These are phyloP conservation scores for Escallonia rubra DNA, from an alignment of 129 eudicot species.

Conservation along the genomic window DNA sequence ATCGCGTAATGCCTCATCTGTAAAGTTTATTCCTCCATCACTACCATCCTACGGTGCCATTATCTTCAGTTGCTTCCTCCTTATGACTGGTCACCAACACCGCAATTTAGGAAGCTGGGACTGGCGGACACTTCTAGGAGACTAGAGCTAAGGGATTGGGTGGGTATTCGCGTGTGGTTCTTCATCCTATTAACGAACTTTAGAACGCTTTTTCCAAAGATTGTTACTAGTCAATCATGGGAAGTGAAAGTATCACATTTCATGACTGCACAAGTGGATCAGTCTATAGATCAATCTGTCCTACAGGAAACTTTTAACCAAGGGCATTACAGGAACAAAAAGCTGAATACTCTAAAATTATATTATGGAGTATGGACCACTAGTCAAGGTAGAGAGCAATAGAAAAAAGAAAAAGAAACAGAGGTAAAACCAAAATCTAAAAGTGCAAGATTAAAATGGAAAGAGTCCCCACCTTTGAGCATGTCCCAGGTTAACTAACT, in stretches of 20 bases:
- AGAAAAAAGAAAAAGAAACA: background rate
- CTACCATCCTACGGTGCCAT: no score
- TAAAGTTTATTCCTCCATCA: no score
- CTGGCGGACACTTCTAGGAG: no score
- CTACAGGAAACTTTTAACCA: background rate
- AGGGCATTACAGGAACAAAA: background rate
- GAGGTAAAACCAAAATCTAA: background rate
- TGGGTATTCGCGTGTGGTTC: no score
- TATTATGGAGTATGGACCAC: background rate
- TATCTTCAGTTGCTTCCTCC: no score
- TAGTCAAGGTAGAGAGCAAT: background rate
- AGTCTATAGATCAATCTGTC: background rate
- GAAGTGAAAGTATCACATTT: background rate
- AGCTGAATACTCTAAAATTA: background rate
- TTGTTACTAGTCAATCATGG: background rate
- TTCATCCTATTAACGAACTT: no score
- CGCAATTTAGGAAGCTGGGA: no score
- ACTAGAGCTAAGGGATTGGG: no score
- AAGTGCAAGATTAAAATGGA: background rate
- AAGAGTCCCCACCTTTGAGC: conserved; percentile 62
- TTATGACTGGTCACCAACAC: no score
- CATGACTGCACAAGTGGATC: background rate
- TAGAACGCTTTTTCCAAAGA: no score
- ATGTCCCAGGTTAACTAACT: conserved; percentile 65
- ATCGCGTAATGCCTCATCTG: no score